These are phyloP conservation scores for Fusarium palustre DNA, from an alignment of 2,329 filamentous ascomycete genomes.

Conservation along the genomic window DNA sequence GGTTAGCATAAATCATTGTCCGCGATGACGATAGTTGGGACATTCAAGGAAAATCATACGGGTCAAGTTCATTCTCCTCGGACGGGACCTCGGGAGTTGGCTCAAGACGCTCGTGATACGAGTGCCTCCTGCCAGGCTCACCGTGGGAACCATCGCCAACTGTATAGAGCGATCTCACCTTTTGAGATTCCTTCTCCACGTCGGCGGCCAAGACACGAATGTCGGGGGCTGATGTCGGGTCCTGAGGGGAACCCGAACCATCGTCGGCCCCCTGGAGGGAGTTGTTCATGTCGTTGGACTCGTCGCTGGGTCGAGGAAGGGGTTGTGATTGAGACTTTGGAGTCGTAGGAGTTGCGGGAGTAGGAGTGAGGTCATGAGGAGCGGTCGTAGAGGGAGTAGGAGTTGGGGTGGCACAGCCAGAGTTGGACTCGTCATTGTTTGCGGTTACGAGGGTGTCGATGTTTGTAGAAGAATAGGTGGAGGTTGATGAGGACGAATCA, in stretches of 20 bases:
- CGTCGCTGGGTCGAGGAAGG: constrained; percentile 42
- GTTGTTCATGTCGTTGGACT: constrained; percentile 42
- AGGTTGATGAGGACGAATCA: constrained; percentile 20
- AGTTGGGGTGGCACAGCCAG: constrained; percentile 39
- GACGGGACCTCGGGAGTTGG: constrained; percentile 64
- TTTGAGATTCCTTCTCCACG: constrained; percentile 72
- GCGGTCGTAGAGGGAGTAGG: constrained; percentile 30
- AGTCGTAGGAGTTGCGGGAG: constrained; percentile 41
- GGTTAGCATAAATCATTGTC: constrained; percentile 50
- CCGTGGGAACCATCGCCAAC: constrained; percentile 64
- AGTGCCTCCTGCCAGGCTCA: constrained; percentile 63
- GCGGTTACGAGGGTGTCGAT: constrained; percentile 19
- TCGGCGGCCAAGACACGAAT: constrained; percentile 66
- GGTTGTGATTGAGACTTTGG: constrained; percentile 39
- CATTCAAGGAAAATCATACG: constrained; percentile 67
- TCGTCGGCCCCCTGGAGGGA: constrained; percentile 28
- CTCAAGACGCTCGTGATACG: constrained; percentile 62
- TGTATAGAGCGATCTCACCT: constrained; percentile 75
- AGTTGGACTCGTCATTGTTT: constrained; percentile 36
- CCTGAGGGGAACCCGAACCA: constrained; percentile 27
- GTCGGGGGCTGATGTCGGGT: constrained; percentile 54
- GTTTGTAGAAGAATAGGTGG: constrained; percentile 11
- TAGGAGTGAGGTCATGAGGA: constrained; percentile 21
- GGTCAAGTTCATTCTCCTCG: constrained; percentile 65
- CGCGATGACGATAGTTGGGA: constrained; percentile 39